Base-by-base conservation (phyloP, 306 rosid genomes). In the Abrus pulchellus region DNA sequence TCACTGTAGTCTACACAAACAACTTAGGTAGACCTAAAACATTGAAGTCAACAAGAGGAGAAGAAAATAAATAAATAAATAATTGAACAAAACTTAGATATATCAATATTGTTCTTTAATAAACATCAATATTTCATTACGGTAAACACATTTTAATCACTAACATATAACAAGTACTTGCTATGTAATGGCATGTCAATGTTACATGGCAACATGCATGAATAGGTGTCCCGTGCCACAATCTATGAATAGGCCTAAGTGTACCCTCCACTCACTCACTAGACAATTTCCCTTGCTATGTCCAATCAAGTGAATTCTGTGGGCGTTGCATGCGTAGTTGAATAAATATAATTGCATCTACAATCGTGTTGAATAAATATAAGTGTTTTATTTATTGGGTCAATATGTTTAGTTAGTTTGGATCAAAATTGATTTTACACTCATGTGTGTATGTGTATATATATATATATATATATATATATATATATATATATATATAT, bases 221-320 rank as follows among this genome's bases (percentile, higher is more conserved):
- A 50, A 10, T 67, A 40, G 71, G 69, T 38, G 81, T 82, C 78
- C 33, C 74, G 7, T 41, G 67, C 71, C 27, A 81, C 59, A 68
- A 48, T 55, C 56, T 60, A 69, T 59, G 68, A 82, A 79, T 38
- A 68, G 65, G 82, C 52, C 80, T 72, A 80, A 80, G 10, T 66
- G 68, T 82, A 65, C 47, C 69, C 72, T 47, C 83, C 40, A 40
- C 12, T 20, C 20, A 20, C 20, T 20, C 20, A 20, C 20, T 20
- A 20, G 20, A 63, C 84, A 68, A 29, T 45, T 53, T 32, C 74
- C 56, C 38, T 69, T 45, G 75, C 75, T 44, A 68, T 67, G 84
- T 82, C 84, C 56, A 61, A 79, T 89, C 82, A 82, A 49, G 20
- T 70, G 9, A 68, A 84, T 62, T 68, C 9, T 76, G 59, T 36